Base-by-base conservation (phyloP, 345 rosid genomes). In the Camelina laxa region DNA sequence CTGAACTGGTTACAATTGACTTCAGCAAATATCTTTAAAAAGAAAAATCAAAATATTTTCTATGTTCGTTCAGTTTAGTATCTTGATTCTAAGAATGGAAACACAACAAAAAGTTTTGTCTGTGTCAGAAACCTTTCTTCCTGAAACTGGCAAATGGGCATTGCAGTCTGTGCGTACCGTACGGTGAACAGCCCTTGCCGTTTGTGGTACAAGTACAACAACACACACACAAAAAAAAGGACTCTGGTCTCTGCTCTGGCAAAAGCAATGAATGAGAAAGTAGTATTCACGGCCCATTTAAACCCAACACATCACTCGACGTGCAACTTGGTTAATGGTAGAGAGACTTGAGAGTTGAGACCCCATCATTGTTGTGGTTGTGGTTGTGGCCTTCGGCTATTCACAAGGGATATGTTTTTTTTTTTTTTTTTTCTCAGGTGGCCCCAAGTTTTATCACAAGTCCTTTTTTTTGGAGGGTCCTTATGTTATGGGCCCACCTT, bases 221-320 rank as follows among this genome's bases (percentile, higher is more conserved):
- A 24, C 27, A 70, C 62, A 57, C 59, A 58, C 76, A 77, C 60
- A 64, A 13, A 65, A 65, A 64, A 16, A 65, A 65, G 72, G 48
- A 62, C 75, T 11, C 65, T 24, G 27, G 27, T 24, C 27, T 24
- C 27, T 69, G 70, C 27, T 24, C 27, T 69, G 70, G 48, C 14
- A 30, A 8, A 42, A 27, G 42, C 47, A 57, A 56, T 65, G 56
- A 77, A 65, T 77, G 47, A 39, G 48, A 70, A 27, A 17, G n/a
- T 71, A 17, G n/a, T 71, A 48, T 71, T 76, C 47, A 41, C 61
- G 31, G 80, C 80, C 80, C 72, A 77, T 77, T 49, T 65, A 44
- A 62, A 58, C 62, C 62, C 80, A 77, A 64, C 71, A 76, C 75
- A 55, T 55, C 60, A 77, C 67, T 77, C 41, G 38, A 70, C 72